These are phyloP conservation scores for Claviceps monticola DNA, from an alignment of 2,329 filamentous ascomycete species.

Conservation along the genomic window DNA sequence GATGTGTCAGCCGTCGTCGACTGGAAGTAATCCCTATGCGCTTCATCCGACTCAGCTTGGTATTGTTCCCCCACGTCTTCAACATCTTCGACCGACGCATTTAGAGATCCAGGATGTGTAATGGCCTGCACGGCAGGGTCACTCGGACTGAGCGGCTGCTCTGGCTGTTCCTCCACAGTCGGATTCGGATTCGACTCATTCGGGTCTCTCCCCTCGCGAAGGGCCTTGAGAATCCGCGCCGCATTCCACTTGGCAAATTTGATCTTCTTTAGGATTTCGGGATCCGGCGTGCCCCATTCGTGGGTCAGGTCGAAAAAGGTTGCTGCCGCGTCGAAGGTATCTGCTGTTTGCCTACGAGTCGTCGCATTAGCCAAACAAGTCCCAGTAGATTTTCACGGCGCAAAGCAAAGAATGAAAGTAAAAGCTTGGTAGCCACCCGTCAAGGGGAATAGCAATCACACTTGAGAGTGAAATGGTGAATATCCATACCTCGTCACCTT, in stretches of 20 bases:
- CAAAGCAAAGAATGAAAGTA: too few species aligned
- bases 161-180: constrained; percentile 17
- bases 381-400: too few species aligned
- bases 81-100: constrained; percentile 38
- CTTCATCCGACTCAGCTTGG: constrained; percentile 7
- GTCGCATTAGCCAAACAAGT: too few species aligned
- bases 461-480: too few species aligned
- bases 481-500: constrained; percentile 58
- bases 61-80: constrained; percentile 28
- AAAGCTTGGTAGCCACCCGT: background rate
- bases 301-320: constrained; percentile 82
- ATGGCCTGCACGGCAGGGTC: constrained; percentile 49
- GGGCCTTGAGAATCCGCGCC: constrained; percentile 74
- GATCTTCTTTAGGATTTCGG: constrained; percentile 71
- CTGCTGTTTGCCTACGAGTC: constrained; percentile 61
- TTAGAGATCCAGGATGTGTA: constrained; percentile 18
- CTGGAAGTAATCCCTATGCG: constrained; percentile 21
- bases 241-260: constrained; percentile 97
- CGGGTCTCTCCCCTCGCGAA: constrained; percentile 82
- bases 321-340: constrained; percentile 83
- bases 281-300: constrained; percentile 66
- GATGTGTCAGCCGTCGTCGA: constrained; percentile 15
- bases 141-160: constrained; percentile 41
- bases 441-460: too few species aligned
- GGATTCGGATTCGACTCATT: constrained; percentile 70